Base-by-base conservation (phyloP, 108 stramenopile species). In the Licmophora abbreviata region DNA sequence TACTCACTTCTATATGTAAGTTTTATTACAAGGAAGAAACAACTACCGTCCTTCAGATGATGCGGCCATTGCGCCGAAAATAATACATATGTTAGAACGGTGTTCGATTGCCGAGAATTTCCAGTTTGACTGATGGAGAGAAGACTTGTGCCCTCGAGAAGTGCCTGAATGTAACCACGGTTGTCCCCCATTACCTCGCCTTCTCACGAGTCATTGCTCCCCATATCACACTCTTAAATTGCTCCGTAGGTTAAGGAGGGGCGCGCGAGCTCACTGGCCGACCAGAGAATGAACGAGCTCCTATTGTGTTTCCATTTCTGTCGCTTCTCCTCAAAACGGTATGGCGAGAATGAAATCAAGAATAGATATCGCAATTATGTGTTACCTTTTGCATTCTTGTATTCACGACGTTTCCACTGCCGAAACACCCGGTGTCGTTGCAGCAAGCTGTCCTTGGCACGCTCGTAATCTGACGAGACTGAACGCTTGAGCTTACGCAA, bases 51-150 rank as follows among this genome's bases (percentile, higher is more conserved):
- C 76, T 30, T 68, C 70, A 1, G 84, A 85, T 29, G n/a, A n/a
- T n/a, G n/a, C n/a, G n/a, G n/a, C n/a, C n/a, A n/a, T n/a, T n/a
- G n/a, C n/a, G n/a, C n/a, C n/a, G n/a, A n/a, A n/a, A n/a, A n/a
- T n/a, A n/a, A n/a, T n/a, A n/a, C n/a, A n/a, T n/a, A n/a, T 88
- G 87, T 52, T 88, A 83, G 73, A 84, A 88, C 46, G 84, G 87
- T 56, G 83, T 80, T 18, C 26, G 69, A 42, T 75, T 81, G 26
- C 81, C 79, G 8, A 81, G 83, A 46, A 79, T 83, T 48, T 61
- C 76, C 24, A 61, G 5, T 15, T n/a, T n/a, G n/a, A n/a, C n/a
- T n/a, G n/a, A n/a, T n/a, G n/a, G n/a, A n/a, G n/a, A n/a, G n/a
- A n/a, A n/a, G n/a, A n/a, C n/a, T n/a, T n/a, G n/a, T n/a, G n/a